Conservation (phyloP, 1,139 yeast species). For the Magnusiomyces magnusii region DNA sequence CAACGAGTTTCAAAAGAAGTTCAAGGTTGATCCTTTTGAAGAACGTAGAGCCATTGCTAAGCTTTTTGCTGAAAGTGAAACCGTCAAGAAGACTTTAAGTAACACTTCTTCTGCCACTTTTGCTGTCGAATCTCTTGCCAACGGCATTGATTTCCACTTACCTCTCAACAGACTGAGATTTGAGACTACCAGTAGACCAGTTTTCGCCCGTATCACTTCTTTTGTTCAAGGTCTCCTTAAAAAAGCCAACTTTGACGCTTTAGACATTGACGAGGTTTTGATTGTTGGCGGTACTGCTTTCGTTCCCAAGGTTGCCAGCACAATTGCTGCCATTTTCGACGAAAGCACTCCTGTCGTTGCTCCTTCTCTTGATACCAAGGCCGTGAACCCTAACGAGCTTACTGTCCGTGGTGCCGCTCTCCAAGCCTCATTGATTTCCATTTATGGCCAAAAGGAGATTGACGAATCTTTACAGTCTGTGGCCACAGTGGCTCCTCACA, state of each 20-base stretch:
- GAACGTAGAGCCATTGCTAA: constrained; percentile 85
- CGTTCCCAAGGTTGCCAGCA: constrained; percentile 83
- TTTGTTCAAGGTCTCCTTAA: constrained; percentile 68
- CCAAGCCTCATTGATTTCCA: constrained; percentile 84
- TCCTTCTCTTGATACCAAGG: constrained; percentile 69
- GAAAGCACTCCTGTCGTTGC: constrained; percentile 77
- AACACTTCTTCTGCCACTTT: constrained; percentile 85
- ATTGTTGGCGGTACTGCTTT: constrained; percentile 92
- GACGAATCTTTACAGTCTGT: constrained; percentile 79
- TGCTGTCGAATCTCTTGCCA: constrained; percentile 91
- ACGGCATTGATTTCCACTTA: constrained; percentile 89
- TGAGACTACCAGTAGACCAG: constrained; percentile 79
- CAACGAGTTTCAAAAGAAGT: constrained; percentile 88
- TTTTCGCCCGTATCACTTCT: constrained; percentile 63
- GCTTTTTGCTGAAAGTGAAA: constrained; percentile 73
- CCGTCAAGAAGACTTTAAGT: constrained; percentile 85
- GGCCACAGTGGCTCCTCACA: constrained; percentile 83
- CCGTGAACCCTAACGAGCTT: constrained; percentile 82
- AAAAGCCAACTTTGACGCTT: constrained; percentile 77
- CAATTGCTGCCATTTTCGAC: constrained; percentile 60
- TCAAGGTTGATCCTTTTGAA: constrained; percentile 69
- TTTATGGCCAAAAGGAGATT: constrained; percentile 81
- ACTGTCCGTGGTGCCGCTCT: constrained; percentile 94
- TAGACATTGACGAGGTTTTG: constrained; percentile 85
- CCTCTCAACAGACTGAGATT: constrained; percentile 90